Evolutionary conservation across 139 green algal species (phyloP).

Genomic region (Ostreobium quekettii): DNA sequence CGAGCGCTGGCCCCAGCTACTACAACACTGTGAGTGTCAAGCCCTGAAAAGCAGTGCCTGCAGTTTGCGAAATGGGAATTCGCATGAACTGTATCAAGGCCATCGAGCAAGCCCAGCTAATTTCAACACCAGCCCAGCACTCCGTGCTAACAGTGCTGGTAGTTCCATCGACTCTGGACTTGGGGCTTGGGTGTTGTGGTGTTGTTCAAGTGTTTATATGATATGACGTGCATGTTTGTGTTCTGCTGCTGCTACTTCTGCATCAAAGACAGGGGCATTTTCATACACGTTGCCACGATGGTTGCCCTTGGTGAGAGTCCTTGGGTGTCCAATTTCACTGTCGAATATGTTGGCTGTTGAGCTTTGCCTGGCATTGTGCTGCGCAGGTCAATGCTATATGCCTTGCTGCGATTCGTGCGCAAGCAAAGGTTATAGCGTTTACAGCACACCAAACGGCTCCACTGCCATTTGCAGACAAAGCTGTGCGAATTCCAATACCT

Average conservation of each 20-base stretch:
- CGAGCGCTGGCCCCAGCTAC: conserved; percentile 14
- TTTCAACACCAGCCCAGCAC: neutral
- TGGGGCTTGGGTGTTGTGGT: neutral
- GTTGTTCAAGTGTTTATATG: neutral
- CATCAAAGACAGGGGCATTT: too few relatives aligned
- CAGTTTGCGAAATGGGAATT: too few relatives aligned
- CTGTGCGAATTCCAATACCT: conserved; percentile 21
- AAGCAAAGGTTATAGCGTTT: conserved; percentile 18
- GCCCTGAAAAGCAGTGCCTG: too few relatives aligned
- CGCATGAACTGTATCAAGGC: neutral
- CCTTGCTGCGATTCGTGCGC: conserved; percentile 12
- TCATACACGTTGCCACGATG: too few relatives aligned
- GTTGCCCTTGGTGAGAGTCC: too few relatives aligned
- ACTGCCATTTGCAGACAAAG: conserved; percentile 25
- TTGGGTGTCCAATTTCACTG: neutral
- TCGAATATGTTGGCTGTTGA: neutral
- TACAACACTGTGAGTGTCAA: conserved; percentile 22
- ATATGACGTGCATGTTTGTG: neutral
- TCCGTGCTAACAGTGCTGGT: neutral
- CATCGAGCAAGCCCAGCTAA: neutral
- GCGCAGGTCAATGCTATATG: conserved; percentile 19
- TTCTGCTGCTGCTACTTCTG: neutral
- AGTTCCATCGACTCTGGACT: neutral
- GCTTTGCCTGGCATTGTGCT: neutral
- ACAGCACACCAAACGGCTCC: conserved; percentile 22